Base-by-base conservation (phyloP, 768 basidiomycete species). In the Neoboletus brunneissimus region DNA sequence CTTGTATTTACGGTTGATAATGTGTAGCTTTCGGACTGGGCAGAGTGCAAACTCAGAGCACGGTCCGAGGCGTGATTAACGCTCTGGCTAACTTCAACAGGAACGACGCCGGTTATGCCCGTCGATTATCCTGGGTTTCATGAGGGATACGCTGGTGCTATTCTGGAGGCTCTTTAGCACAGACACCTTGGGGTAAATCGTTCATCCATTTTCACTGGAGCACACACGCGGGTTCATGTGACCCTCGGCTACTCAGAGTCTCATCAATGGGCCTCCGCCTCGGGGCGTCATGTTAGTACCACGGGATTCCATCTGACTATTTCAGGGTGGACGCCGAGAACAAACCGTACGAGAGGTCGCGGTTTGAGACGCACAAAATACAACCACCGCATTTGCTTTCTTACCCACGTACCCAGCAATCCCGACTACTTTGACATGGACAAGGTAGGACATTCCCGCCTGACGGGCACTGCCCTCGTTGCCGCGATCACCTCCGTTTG, bases 401-500 rank as follows among this genome's bases (percentile, higher is more conserved):
- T 27, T 29, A 15, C 34, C 41, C 22, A 46, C 23, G n/a, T 22
- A 45, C 18, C 23, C 29, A 20, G 23, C 46, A 37, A 25, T 27
- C 16, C 25, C 40, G 20, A 53, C 32, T 20, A 11, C 27, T 29
- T 34, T 34, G 31, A n/a, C 55, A 60, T 60, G 59, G 38, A 60
- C 44, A 50, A 27, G 43, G 48, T 46, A 42, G 59, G 59, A n/a
- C 60, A 61, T 47, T 42, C 59, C 18, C 25, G 51, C 16, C 40
- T 61, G n/a, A 51, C 12, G 23, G 57, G 54, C 1, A 56, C 45
- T 18, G 18, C 59, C 18, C 60, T 61, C 46, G 31, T 61, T n/a
- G 53, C 59, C 18, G 53, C 41, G 10, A 60, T 60, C 40, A 60
- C 59, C 38, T 61, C 60, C 12, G 60, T 61, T 8, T 61, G 60